phyloP scores from a whole-genome alignment of 768 basidiomycete genomes.

The Phylloporus sp. region DNA sequence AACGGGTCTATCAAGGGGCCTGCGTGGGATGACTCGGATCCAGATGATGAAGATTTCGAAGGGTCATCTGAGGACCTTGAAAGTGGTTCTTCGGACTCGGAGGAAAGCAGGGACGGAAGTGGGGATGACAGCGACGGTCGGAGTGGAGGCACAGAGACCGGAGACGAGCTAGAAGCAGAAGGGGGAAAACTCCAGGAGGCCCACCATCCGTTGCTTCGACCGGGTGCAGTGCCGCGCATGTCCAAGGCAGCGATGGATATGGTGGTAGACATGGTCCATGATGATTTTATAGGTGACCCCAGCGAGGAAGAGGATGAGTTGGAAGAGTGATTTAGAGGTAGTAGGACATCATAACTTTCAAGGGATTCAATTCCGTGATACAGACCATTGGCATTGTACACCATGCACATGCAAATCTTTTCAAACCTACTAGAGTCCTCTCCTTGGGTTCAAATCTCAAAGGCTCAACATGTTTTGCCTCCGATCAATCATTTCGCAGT shows the following conservation, averaged over 20 bases:
- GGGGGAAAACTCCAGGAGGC: slow-evolving; percentile 46
- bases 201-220: slow-evolving; percentile 59
- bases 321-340: slow-evolving; percentile 34
- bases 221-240: slow-evolving; percentile 67
- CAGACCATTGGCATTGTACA: neutral
- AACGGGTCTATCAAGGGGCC: slow-evolving; percentile 22
- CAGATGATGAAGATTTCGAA: slow-evolving; percentile 37
- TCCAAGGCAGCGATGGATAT: slow-evolving; percentile 63
- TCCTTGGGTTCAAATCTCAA: too few species aligned
- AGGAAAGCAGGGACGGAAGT: slow-evolving; percentile 28
- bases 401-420: neutral
- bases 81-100: slow-evolving; percentile 31
- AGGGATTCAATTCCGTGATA: neutral
- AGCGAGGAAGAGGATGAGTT: slow-evolving; percentile 47
- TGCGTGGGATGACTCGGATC: slow-evolving; percentile 33
- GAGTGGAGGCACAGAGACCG: slow-evolving; percentile 33
- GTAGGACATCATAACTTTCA: neutral
- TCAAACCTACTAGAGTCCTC: too few species aligned
- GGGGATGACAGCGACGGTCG: slow-evolving; percentile 30
- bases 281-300: slow-evolving; percentile 41
- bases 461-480: too few species aligned
- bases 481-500: too few species aligned
- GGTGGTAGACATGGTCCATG: slow-evolving; percentile 59
- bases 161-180: slow-evolving; percentile 38
- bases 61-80: slow-evolving; percentile 43